A percentile compares a stretch with the other conserved stretches of the same genome.
Conservation (phyloP, 495 filamentous ascomycete genomes). For the Letharia columbiana region DNA sequence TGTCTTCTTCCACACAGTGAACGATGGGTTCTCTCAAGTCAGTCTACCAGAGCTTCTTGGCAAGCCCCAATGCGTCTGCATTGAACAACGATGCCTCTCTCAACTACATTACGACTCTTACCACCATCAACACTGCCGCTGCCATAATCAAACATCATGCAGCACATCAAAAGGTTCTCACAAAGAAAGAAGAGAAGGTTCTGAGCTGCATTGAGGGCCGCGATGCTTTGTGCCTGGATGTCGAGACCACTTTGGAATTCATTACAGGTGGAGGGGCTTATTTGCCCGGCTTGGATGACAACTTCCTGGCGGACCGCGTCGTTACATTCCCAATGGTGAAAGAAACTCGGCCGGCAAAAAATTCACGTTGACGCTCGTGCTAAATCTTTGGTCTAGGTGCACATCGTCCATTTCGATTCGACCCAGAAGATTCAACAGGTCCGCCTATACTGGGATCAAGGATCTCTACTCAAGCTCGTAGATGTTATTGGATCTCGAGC, state of each 20-base stretch:
- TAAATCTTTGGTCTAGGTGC: constrained; percentile 47
- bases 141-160: constrained; percentile 72
- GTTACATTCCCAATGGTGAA: constrained; percentile 74
- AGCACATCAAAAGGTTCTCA: constrained; percentile 52
- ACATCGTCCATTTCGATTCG: constrained; percentile 78
- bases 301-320: constrained; percentile 78
- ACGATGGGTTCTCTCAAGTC: constrained; percentile 26
- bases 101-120: constrained; percentile 88
- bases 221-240: constrained; percentile 61
- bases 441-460: constrained; percentile 92
- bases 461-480: constrained; percentile 80
- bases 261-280: constrained; percentile 71
- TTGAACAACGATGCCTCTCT: constrained; percentile 66
- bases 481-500: constrained; percentile 85
- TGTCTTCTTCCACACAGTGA: background rate
- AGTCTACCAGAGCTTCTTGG: constrained; percentile 71
- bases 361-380: constrained; percentile 4
- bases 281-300: constrained; percentile 85
- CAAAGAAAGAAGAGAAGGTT: constrained; percentile 70
- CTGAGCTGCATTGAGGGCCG: constrained; percentile 62
- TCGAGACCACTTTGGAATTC: constrained; percentile 81
- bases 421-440: constrained; percentile 72
- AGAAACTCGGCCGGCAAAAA: no score
- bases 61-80: constrained; percentile 53
- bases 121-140: constrained; percentile 55